Evolutionary conservation across 1,284 basidiomycete species (phyloP), one percentile per base, ranked within the genome.

Genomic region (Cryptococcus deneoformans): DNA sequence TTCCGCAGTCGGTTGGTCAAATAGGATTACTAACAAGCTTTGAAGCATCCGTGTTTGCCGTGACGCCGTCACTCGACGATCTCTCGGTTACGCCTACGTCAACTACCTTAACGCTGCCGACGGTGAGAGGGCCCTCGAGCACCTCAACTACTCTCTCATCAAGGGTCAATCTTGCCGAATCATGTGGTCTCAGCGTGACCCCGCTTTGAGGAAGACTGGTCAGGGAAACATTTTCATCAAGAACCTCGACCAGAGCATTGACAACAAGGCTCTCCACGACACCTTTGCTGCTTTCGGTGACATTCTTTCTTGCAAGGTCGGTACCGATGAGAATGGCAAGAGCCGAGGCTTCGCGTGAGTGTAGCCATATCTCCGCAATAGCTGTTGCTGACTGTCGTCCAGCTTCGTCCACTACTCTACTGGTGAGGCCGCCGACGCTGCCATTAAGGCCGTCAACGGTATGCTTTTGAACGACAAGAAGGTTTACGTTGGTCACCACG

Each of bases 201-300:
- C 96, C 62, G 91, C 92, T 70, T 86, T 99, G 74, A 92, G 96
- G 80, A 98, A 99, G 86, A 98, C 94, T 66, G 94, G 94, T 66
- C 93, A 97, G 82, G 96, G 96, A 80, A 99, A 99, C 81, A 95
- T 99, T 77, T 99, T 99, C 82, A 99, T 99, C 83, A 99, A 99
- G 84, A 99, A 99, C 82, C 82, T 99, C 68, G 96, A 99, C 78
- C 92, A 96, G 79, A 84, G 85, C 63, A 99, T 99, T 70, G 96
- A 99, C 82, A 99, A 99, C 86, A 99, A 99, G 88, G 96, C 96
- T 66, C 90, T 99, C 61, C 96, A 99, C 78, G 96, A 99, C 79
- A 99, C 96, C 50, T 99, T 99, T 77, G 93, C 92, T 62, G 95
- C 96, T 51, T 99, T 99, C 76, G 96, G 96, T 63, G 95, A 96